Percentiles rank a stretch among this genome's conserved stretches.
These are phyloP conservation scores for Clarireedia paspali DNA, from an alignment of 2,329 filamentous ascomycete species.

Conservation along the genomic window DNA sequence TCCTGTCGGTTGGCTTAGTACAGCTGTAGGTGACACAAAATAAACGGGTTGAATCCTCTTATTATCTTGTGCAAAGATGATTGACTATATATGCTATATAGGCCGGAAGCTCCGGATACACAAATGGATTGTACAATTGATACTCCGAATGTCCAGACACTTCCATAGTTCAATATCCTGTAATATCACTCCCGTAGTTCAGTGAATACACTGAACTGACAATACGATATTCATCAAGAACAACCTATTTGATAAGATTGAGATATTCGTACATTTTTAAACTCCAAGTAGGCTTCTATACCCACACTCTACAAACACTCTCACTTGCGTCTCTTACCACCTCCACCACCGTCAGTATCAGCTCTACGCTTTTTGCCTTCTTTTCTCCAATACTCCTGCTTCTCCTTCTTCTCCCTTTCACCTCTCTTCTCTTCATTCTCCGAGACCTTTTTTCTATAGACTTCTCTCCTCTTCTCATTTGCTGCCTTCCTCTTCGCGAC, in stretches of 20 bases:
- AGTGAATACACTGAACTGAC: no score
- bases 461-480: conserved; percentile 79
- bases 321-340: conserved; percentile 25
- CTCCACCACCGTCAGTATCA: conserved; percentile 41
- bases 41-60: no score
- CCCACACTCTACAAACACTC: background rate
- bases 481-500: conserved; percentile 72
- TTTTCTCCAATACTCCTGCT: conserved; percentile 83
- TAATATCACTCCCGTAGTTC: no score
- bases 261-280: background rate
- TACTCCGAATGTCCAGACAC: no score
- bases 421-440: conserved; percentile 79
- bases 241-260: background rate
- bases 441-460: conserved; percentile 75
- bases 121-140: no score
- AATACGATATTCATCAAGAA: no score
- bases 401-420: conserved; percentile 82
- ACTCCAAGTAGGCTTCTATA: background rate
- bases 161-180: no score
- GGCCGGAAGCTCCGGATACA: no score
- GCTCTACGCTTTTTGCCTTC: conserved; percentile 76
- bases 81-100: no score
- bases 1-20: no score
- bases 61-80: no score
- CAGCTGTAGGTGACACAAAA: no score